These are phyloP conservation scores for Gossypioides kirkii DNA, from an alignment of 345 rosid species.

Conservation along the genomic window DNA sequence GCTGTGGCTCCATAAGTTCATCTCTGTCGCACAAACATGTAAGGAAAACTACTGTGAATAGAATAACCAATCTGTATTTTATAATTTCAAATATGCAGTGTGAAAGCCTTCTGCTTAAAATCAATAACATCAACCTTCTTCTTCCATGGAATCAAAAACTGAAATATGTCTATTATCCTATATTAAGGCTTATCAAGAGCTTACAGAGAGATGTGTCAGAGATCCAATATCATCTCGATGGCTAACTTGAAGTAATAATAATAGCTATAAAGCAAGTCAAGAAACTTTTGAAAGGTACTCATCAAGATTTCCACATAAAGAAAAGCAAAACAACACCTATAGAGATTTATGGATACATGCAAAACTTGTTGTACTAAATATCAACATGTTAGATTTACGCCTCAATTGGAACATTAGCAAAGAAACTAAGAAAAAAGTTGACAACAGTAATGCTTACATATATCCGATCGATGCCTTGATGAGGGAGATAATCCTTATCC, in stretches of 20 bases:
- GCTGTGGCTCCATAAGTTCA: constrained; percentile 35
- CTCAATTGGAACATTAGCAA: neutral
- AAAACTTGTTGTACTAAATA: neutral
- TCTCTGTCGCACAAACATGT: constrained; percentile 41
- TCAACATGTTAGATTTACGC: neutral
- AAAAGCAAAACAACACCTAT: neutral
- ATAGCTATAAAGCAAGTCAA: neutral
- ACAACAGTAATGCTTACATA: constrained; percentile 42
- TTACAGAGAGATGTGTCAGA: neutral
- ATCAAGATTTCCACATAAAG: neutral
- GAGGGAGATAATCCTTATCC: constrained; percentile 69
- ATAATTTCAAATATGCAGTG: neutral
- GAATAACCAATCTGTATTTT: neutral
- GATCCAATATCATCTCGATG: neutral
- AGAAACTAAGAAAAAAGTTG: neutral
- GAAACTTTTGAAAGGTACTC: neutral
- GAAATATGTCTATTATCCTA: neutral
- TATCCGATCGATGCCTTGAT: constrained; percentile 61
- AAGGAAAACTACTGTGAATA: neutral
- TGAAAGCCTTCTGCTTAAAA: neutral
- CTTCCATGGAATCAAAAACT: neutral
- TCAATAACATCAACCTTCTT: neutral
- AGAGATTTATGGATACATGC: neutral
- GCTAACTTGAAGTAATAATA: neutral
- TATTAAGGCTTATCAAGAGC: neutral